A percentile compares a stretch with the other conserved stretches of the same genome.
phyloP scores from a whole-genome alignment of 495 filamentous ascomycete species.

The Umbilicaria muhlenbergii region DNA sequence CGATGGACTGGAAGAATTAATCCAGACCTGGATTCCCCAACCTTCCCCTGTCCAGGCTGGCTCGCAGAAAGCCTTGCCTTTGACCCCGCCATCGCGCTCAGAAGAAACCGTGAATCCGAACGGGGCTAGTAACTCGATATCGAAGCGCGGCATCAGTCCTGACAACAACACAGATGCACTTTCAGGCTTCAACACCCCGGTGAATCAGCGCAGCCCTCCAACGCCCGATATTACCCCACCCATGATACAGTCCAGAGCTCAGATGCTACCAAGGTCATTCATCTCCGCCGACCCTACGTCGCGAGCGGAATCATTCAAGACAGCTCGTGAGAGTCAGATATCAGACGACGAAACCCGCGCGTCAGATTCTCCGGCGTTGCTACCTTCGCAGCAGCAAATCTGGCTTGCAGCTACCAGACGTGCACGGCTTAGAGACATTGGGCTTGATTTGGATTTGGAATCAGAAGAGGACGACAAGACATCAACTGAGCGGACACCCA shows the following conservation, averaged over 20 bases:
- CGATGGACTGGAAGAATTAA: conserved; percentile 4
- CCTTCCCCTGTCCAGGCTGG: conserved; percentile 3
- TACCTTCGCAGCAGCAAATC: conserved; percentile 20
- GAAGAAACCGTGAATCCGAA: conserved; percentile 8
- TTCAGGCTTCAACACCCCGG: conserved; percentile 33
- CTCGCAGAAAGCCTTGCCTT: conserved; percentile 3
- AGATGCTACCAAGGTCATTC: conserved; percentile 26
- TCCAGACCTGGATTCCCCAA: conserved; percentile 11
- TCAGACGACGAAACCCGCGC: conserved; percentile 47
- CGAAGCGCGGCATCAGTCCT: background rate
- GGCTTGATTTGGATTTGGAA: conserved; percentile 35
- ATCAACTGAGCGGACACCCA: conserved; percentile 1
- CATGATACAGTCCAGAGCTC: conserved; percentile 28
- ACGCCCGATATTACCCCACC: conserved; percentile 64
- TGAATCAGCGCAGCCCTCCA: conserved; percentile 49
- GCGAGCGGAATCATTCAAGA: conserved; percentile 57
- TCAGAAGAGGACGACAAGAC: conserved; percentile 16
- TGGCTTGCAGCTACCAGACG: conserved; percentile 5
- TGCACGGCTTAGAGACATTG: conserved; percentile 20
- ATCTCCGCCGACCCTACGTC: conserved; percentile 28
- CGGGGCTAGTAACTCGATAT: conserved; percentile 8
- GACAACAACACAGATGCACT: conserved; percentile 8
- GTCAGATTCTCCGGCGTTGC: conserved; percentile 26
- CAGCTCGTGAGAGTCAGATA: conserved; percentile 47
- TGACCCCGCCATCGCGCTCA: conserved; percentile 11